A percentile compares a stretch with the other conserved stretches of the same genome.
Evolutionary conservation across 192 early-diverging fungal species (phyloP).

Genomic region (Gonapodya prolifera): DNA sequence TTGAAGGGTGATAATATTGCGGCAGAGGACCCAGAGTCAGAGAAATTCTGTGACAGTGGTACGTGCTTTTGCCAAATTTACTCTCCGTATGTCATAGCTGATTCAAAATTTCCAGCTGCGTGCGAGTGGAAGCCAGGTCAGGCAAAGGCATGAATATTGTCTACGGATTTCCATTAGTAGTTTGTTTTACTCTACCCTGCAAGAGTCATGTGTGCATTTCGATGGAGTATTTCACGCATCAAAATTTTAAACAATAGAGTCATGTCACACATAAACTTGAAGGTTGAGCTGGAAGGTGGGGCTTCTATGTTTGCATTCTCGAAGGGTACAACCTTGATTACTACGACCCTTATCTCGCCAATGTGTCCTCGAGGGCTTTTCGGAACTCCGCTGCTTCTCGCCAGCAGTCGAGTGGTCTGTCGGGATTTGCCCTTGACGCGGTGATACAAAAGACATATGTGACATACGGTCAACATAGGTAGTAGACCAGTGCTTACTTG

Average conservation of each 20-base stretch:
- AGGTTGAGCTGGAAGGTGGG: no score
- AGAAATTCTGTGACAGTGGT: constrained; percentile 5
- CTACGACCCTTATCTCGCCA: not conserved
- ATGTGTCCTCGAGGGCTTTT: not conserved
- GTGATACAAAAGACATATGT: not conserved
- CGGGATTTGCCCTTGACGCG: not conserved
- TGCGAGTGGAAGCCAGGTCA: not conserved
- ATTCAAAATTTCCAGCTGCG: not conserved
- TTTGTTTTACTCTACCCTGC: no score
- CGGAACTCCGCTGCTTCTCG: not conserved
- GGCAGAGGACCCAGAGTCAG: constrained; percentile 2
- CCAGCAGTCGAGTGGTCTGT: not conserved
- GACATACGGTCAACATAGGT: not conserved
- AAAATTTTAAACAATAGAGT: no score
- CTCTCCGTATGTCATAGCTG: not conserved
- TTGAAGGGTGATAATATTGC: not conserved
- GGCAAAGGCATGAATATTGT: no score
- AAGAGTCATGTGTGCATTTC: no score
- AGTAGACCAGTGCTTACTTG: not conserved
- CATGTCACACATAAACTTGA: no score
- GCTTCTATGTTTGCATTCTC: no score
- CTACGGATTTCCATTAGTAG: no score
- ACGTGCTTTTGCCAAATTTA: not conserved
- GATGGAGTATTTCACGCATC: no score
- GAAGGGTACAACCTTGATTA: no score